Percentiles rank a stretch among this genome's conserved stretches.
Evolutionary conservation across 2,329 filamentous ascomycete species (phyloP).

Genomic region (Ophiostoma montium): DNA sequence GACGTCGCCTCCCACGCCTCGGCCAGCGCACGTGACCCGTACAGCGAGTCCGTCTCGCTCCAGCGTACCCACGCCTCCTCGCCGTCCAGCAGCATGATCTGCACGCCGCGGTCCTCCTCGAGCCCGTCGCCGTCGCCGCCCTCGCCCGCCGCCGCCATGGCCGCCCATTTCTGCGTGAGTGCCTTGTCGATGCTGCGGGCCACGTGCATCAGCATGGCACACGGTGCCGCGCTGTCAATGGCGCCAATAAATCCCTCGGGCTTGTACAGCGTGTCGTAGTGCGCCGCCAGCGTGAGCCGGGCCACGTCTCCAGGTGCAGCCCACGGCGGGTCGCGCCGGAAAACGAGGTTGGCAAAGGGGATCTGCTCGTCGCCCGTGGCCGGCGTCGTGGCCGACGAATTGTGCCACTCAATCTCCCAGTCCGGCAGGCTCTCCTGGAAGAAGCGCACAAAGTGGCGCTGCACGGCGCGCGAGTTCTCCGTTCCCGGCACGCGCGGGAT

Average conservation of each 20-base stretch:
- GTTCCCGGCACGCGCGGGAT: slow-evolving; percentile 82
- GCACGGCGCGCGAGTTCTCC: slow-evolving; percentile 54
- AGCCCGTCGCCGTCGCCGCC: slow-evolving; percentile 35
- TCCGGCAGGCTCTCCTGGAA: slow-evolving; percentile 59
- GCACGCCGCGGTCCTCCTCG: slow-evolving; percentile 68
- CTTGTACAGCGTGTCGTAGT: slow-evolving; percentile 76
- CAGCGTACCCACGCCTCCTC: slow-evolving; percentile 83
- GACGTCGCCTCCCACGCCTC: slow-evolving; percentile 61
- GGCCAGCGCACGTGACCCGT: slow-evolving; percentile 74
- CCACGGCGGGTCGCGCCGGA: slow-evolving; percentile 81
- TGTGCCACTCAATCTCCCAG: slow-evolving; percentile 76
- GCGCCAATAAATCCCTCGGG: slow-evolving; percentile 86
- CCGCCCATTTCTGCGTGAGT: slow-evolving; percentile 68
- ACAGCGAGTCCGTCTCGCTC: slow-evolving; percentile 71
- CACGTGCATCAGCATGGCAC: slow-evolving; percentile 82
- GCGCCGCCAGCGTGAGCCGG: slow-evolving; percentile 74
- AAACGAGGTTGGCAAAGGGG: slow-evolving; percentile 77
- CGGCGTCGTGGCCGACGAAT: slow-evolving; percentile 76
- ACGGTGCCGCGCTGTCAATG: slow-evolving; percentile 85
- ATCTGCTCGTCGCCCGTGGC: slow-evolving; percentile 54
- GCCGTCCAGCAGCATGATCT: slow-evolving; percentile 81
- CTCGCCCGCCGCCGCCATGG: slow-evolving; percentile 48
- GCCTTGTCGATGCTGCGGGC: slow-evolving; percentile 68
- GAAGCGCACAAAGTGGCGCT: slow-evolving; percentile 73
- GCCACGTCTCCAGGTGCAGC: slow-evolving; percentile 58